Base-by-base conservation (phyloP, 768 basidiomycete species). In the Pisolithus tinctorius region DNA sequence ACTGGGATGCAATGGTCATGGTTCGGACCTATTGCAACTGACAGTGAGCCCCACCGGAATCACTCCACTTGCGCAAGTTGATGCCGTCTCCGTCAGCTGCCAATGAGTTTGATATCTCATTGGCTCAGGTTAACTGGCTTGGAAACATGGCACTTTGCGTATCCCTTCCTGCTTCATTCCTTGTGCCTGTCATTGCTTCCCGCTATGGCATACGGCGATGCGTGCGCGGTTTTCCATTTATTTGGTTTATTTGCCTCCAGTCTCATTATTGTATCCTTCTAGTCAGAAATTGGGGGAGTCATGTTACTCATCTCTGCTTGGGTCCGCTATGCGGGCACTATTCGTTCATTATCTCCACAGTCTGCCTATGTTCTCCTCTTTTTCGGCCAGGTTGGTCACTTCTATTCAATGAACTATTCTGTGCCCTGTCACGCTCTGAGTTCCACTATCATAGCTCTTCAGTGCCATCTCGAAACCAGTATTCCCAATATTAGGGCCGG, bases 1-100 rank as follows among this genome's bases (percentile, higher is more conserved):
- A 71, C 76, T 2, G 87, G 79, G 6, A 81, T 87, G 83, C 69
- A 76, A 6, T 82, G 81, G 79, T 77, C 85, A 4, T 93, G 88
- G 88, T 93, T 92, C 60, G 88, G 89, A 4, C 86, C 90, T 2
- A 91, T 93, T 49, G 72, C 89, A 0, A 82, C 81, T 39, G 64
- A 82, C 58, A 73, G 88, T 89, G 45, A 40, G 73, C 54, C 29
- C 14, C 17, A n/a, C 1, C 10, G 16, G 2, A 4, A 14, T 1
- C 29, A 8, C 17, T 53, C 9, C 36, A 23, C n/a, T 17, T 10
- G 31, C 30, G 31, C 17, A 41, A 38, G 20, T 14, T 43, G 6
- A 51, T 16, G 20, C 20, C 42, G n/a, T 36, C 31, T 36, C 25
- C 56, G 36, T 27, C 56, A 86, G 83, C 76, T 58, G 75, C 76